A percentile compares a stretch with the other conserved stretches of the same genome.
Conservation (phyloP, 129 eudicot genomes). For the Artemisia annua region DNA sequence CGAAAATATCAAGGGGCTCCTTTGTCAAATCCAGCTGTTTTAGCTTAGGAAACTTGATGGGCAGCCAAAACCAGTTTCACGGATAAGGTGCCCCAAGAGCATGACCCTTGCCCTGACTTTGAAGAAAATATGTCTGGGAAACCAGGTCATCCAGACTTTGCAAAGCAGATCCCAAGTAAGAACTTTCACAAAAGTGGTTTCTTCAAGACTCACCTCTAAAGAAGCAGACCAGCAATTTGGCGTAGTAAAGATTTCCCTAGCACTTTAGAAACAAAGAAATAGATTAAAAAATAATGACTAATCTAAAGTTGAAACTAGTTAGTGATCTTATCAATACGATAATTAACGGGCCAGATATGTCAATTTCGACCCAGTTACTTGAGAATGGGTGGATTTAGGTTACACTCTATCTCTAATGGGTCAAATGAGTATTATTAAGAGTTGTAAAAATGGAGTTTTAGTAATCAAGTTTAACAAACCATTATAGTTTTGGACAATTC, state of each 20-base stretch:
- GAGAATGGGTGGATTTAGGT: no score
- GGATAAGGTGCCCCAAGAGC: not conserved
- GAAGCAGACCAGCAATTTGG: not conserved
- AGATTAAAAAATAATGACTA: no score
- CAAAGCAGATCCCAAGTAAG: slow-evolving; percentile 9
- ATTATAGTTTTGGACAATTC: slow-evolving; percentile 92
- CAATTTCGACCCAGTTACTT: no score
- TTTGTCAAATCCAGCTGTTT: slow-evolving; percentile 3
- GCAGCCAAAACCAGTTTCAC: not conserved
- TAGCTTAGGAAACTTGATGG: slow-evolving; percentile 9
- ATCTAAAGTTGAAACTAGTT: no score
- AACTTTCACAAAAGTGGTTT: slow-evolving; percentile 13
- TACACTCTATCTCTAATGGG: not conserved
- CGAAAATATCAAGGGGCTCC: not conserved
- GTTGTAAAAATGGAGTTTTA: no score
- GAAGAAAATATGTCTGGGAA: not conserved
- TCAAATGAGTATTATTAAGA: no score
- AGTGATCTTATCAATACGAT: no score
- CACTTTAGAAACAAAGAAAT: not conserved
- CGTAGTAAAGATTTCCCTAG: slow-evolving; percentile 1
- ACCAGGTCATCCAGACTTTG: not conserved
- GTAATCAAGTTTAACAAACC: no score
- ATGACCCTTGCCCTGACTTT: not conserved
- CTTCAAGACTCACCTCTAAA: slow-evolving; percentile 7
- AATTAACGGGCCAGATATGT: no score